A percentile compares a stretch with the other conserved stretches of the same genome.
These are phyloP conservation scores for Fonsecaea monophora DNA, from an alignment of 2,329 filamentous ascomycete genomes.

Conservation along the genomic window DNA sequence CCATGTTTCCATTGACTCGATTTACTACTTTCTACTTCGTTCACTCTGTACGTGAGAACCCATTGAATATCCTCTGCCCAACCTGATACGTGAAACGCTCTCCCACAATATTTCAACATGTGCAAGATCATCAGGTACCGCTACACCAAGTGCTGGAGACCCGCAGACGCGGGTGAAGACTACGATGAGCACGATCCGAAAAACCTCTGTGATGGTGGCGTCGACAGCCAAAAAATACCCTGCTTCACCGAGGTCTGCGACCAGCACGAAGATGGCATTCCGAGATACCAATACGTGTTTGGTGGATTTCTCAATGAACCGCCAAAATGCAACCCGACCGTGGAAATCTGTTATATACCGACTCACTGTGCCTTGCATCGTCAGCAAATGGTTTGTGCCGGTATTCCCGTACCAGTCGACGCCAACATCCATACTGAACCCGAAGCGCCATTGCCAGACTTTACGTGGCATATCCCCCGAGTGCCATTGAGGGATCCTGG, in stretches of 20 bases:
- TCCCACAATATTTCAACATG: conserved; percentile 9
- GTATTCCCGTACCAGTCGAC: neutral
- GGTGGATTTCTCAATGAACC: neutral
- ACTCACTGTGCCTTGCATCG: conserved; percentile 1
- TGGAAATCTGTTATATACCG: conserved; percentile 10
- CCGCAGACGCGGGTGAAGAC: conserved; percentile 5
- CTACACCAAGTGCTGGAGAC: conserved; percentile 20
- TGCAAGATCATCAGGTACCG: conserved; percentile 25
- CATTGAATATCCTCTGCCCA: neutral
- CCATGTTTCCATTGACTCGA: neutral
- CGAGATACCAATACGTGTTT: neutral
- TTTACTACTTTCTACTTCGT: neutral
- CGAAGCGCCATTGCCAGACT: conserved; percentile 8
- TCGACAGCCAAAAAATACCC: neutral
- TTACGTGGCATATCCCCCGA: conserved; percentile 14
- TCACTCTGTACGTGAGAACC: neutral
- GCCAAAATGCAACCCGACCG: conserved; percentile 1
- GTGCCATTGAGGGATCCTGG: conserved; percentile 17
- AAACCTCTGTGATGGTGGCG: conserved; percentile 7
- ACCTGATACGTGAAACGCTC: neutral
- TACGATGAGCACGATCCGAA: conserved; percentile 4
- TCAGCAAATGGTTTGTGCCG: neutral
- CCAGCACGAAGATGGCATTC: conserved; percentile 11
- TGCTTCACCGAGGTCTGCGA: conserved; percentile 14
- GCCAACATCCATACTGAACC: conserved; percentile 11